Evolutionary conservation across 1,284 basidiomycete genomes (phyloP), one percentile per base, ranked within the genome.

Genomic region (Trametes versicolor): DNA sequence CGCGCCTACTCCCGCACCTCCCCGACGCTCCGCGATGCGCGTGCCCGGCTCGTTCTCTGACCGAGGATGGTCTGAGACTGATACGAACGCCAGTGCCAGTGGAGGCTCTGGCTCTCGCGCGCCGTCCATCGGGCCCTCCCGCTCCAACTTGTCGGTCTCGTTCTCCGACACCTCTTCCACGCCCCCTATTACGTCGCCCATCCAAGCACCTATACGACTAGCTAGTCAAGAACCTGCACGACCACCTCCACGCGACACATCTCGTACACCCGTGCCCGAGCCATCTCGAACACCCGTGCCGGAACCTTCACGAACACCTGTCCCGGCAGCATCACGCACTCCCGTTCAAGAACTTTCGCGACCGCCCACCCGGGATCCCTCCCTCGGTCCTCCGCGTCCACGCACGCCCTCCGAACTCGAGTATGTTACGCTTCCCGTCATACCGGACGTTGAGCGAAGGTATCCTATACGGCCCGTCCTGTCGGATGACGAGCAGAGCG

Each of bases 341-440:
- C 55, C 55, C 8, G 36, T 37, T n/a, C 57, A 17, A 2, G 57
- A 29, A 6, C 15, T 50, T n/a, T 54, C 59, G 53, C 51, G 34
- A 13, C 54, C 62, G 2, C 65, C 50, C 27, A 64, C 70, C 19
- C 67, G 66, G 13, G 54, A 63, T 17, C 63, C 60, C 15, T 52
- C 64, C 12, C n/a, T 45, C 15, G 53, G 56, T 21, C 60, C 58
- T 6, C 53, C 61, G 27, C 62, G 54, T 21, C 59, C 50, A 32
- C 68, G 64, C 27, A 59, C 69, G 1, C 73, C 74, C 0, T 73
- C 73, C 19, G 75, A 76, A 39, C 70, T 77, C 5, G 72, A 74
- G 41, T 76, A 77, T 59, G 65, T 70, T 15, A 51, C 70, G 21
- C 60, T 73, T 7, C 74, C 75, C 43, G 66, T 65, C 47, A 74